Percentiles rank a stretch among this genome's conserved stretches.
phyloP scores from a whole-genome alignment of 2,329 filamentous ascomycete species.

The Botrytis paeoniae region DNA sequence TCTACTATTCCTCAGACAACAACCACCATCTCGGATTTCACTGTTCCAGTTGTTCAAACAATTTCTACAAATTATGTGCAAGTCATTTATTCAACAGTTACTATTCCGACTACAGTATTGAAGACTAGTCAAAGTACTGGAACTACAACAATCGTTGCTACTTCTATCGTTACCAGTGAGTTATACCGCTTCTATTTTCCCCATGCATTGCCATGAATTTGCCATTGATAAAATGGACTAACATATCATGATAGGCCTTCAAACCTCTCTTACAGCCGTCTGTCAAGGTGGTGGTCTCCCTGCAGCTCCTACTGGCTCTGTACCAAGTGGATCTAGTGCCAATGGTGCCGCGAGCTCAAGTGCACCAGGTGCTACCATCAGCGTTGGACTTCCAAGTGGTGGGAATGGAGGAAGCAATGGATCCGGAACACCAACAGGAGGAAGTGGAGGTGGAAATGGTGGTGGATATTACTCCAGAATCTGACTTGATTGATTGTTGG shows the following conservation, averaged over 20 bases:
- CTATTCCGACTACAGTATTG: slow-evolving; percentile 6
- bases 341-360: slow-evolving; percentile 4
- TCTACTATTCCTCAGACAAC: not conserved
- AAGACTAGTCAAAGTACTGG: slow-evolving; percentile 10
- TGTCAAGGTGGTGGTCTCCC: not conserved
- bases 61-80: slow-evolving; percentile 4
- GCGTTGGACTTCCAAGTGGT: not conserved
- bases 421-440: not conserved
- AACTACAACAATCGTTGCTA: not conserved
- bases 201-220: not conserved
- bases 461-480: slow-evolving; percentile 4
- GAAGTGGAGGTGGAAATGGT: not conserved
- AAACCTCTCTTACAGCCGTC: not conserved
- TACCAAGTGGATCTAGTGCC: not conserved
- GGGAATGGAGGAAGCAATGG: not conserved
- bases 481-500: not conserved
- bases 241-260: not conserved
- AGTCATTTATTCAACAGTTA: not conserved
- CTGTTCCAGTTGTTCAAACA: slow-evolving; percentile 1
- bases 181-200: not conserved
- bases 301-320: not conserved
- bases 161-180: slow-evolving; percentile 3
- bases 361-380: slow-evolving; percentile 7
- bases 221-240: not conserved
- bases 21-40: not conserved